phyloP scores from a whole-genome alignment of 148 eudicot genomes.

The Fagopyrum homotropicum region DNA sequence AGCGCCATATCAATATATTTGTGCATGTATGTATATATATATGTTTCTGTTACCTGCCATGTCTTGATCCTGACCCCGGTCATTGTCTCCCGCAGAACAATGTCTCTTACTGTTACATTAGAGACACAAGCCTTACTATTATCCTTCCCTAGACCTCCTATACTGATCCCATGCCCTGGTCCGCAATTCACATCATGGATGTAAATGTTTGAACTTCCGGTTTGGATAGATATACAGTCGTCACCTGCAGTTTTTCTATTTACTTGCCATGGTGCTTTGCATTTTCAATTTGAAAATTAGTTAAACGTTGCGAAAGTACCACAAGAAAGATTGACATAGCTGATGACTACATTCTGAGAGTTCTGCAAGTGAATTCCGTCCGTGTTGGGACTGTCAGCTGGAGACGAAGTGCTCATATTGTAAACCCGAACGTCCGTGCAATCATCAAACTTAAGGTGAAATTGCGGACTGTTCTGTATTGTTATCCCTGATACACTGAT shows the following conservation, averaged over 20 bases:
- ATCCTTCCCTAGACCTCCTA: conserved; percentile 82
- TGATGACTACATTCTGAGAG: conserved; percentile 72
- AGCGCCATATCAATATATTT: neutral
- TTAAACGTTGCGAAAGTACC: conserved; percentile 37
- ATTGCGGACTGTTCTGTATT: conserved; percentile 81
- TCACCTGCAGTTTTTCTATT: conserved; percentile 48
- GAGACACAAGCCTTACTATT: conserved; percentile 79
- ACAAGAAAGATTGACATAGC: conserved; percentile 53
- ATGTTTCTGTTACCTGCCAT: conserved; percentile 68
- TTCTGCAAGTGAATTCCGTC: conserved; percentile 90
- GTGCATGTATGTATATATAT: neutral
- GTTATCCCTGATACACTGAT: conserved; percentile 85
- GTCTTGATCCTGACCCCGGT: conserved; percentile 91
- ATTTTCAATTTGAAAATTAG: neutral
- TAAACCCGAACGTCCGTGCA: conserved; percentile 63
- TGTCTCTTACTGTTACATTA: conserved; percentile 67
- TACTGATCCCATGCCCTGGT: conserved; percentile 98
- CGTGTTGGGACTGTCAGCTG: conserved; percentile 91
- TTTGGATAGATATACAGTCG: conserved; percentile 89
- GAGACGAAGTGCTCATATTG: conserved; percentile 53
- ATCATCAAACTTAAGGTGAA: conserved; percentile 75
- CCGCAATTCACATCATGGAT: conserved; percentile 79
- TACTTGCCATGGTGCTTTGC: neutral
- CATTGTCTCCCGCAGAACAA: conserved; percentile 67
- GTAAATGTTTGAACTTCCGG: conserved; percentile 77